These are phyloP conservation scores for Hyaloscypha bicolor DNA, from an alignment of 495 filamentous ascomycete genomes.

Conservation along the genomic window DNA sequence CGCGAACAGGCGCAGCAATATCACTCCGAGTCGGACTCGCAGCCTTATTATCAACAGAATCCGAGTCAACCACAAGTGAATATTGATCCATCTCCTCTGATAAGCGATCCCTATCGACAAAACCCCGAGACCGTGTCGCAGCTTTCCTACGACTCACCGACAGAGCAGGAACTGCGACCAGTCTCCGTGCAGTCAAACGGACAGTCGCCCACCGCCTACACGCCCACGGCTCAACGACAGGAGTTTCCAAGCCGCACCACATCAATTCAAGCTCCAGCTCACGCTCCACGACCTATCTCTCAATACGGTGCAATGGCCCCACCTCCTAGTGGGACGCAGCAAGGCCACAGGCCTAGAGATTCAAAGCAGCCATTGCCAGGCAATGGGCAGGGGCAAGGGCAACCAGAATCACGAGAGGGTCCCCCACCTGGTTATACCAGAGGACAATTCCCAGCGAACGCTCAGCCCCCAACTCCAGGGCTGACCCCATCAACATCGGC, in stretches of 20 bases:
- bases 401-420: slow-evolving; percentile 51
- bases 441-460: slow-evolving; percentile 21
- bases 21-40: slow-evolving; percentile 22
- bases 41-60: slow-evolving; percentile 26
- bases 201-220: slow-evolving; percentile 42
- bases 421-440: slow-evolving; percentile 40
- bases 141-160: slow-evolving; percentile 62
- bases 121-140: slow-evolving; percentile 59
- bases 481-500: slow-evolving; percentile 33
- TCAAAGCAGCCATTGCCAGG: slow-evolving; percentile 39
- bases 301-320: slow-evolving; percentile 51
- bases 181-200: slow-evolving; percentile 36
- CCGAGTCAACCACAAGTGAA: slow-evolving; percentile 23
- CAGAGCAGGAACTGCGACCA: slow-evolving; percentile 43
- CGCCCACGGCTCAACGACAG: slow-evolving; percentile 34
- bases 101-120: slow-evolving; percentile 43
- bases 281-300: slow-evolving; percentile 39
- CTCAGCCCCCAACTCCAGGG: slow-evolving; percentile 35
- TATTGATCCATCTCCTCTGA: slow-evolving; percentile 34
- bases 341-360: slow-evolving; percentile 48
- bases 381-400: slow-evolving; percentile 47
- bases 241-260: slow-evolving; percentile 40
- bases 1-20: slow-evolving; percentile 23
- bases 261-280: slow-evolving; percentile 31
- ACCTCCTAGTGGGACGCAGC: slow-evolving; percentile 46